Conservation (phyloP, 202 grass and related monocot genomes). For the Setaria italica region DNA sequence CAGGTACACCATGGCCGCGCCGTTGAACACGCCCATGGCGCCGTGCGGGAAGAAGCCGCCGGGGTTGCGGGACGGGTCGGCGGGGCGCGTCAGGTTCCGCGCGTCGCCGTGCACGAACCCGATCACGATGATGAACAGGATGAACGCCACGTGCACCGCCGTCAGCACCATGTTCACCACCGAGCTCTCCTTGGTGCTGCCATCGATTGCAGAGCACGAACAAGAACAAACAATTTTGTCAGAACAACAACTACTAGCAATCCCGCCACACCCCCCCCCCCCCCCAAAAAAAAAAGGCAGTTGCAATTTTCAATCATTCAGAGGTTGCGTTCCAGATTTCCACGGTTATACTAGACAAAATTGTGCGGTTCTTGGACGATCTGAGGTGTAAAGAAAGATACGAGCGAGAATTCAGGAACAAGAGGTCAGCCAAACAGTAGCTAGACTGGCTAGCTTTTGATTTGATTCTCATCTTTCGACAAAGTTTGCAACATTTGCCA, state of each 20-base stretch:
- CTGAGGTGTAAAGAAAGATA: constrained; percentile 30
- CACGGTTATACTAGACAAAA: not conserved
- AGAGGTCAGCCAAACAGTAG: not conserved
- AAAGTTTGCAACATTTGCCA: not conserved
- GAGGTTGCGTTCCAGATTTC: not conserved
- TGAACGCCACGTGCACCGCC: constrained; percentile 78
- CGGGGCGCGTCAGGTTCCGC: constrained; percentile 68
- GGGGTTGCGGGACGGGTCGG: constrained; percentile 49
- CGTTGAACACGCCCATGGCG: constrained; percentile 75
- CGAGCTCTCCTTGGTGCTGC: constrained; percentile 97
- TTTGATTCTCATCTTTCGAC: constrained; percentile 34
- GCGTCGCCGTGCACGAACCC: constrained; percentile 76
- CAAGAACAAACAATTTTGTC: not conserved
- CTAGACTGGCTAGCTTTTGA: not conserved
- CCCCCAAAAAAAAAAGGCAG: not conserved
- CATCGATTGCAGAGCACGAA: not conserved
- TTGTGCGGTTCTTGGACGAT: constrained; percentile 13
- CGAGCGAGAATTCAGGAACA: not conserved
- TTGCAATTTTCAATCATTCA: not conserved
- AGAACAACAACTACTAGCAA: not conserved
- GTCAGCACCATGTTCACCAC: constrained; percentile 87
- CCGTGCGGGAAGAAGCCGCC: constrained; percentile 88
- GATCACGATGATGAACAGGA: constrained; percentile 85
- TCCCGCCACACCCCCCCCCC: too few species aligned
- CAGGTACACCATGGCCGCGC: constrained; percentile 88